Evolutionary conservation across 163 green algal species (phyloP).

Genomic region (Chlamydomonas reinhardtii): DNA sequence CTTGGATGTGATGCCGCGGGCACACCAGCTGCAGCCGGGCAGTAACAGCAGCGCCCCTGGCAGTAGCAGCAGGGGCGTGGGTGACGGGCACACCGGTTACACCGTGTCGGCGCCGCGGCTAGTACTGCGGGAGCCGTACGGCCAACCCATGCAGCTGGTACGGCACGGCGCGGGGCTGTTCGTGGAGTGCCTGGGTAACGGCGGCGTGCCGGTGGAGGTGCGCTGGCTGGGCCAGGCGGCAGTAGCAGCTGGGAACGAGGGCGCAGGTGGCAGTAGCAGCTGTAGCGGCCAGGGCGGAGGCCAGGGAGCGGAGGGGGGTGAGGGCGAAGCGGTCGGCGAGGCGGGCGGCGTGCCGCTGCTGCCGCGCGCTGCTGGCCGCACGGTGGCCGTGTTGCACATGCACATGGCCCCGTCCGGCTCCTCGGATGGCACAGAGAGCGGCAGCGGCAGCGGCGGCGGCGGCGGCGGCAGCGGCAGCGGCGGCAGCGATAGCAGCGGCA

Average conservation of each 20-base stretch:
- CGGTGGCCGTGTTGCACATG: neutral
- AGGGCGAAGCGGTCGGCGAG: too few species aligned
- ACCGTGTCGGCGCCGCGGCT: neutral
- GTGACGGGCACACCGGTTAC: too few species aligned
- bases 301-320: neutral
- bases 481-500: neutral
- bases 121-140: slow-evolving; percentile 4
- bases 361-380: neutral
- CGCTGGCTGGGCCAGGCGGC: slow-evolving; percentile 8
- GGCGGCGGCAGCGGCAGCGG: neutral
- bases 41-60: too few species aligned
- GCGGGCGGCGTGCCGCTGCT: slow-evolving; percentile 7
- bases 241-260: neutral
- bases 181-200: slow-evolving; percentile 16
- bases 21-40: too few species aligned
- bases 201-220: slow-evolving; percentile 22
- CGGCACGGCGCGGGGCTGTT: neutral
- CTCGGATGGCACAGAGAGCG: too few species aligned
- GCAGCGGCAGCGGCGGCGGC: too few species aligned
- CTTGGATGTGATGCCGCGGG: neutral
- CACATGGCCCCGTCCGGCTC: neutral
- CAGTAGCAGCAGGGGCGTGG: too few species aligned
- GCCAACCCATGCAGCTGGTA: slow-evolving; percentile 20
- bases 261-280: too few species aligned
- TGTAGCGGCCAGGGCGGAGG: neutral